These are phyloP conservation scores for Dionaea muscipula DNA, from an alignment of 179 eudicot species.

Conservation along the genomic window DNA sequence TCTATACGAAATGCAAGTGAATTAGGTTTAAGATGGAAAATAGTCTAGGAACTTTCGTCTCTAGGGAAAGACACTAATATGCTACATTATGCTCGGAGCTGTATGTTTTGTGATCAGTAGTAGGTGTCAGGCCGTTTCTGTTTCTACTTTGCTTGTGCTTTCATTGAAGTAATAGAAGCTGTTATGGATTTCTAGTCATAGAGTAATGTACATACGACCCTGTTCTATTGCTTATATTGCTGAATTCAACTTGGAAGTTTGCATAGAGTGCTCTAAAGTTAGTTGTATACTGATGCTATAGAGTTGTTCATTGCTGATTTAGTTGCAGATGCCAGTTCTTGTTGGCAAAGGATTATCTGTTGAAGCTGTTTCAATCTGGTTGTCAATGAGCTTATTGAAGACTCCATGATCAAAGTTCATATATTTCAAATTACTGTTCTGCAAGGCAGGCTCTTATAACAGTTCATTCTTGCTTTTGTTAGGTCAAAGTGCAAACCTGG, in stretches of 20 bases:
- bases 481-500: slow-evolving; percentile 94
- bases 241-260: too few species aligned
- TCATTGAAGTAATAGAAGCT: not conserved
- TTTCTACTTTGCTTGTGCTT: not conserved
- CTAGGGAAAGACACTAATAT: too few species aligned
- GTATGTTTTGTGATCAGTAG: too few species aligned
- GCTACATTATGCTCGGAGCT: too few species aligned
- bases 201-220: too few species aligned
- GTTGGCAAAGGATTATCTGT: not conserved
- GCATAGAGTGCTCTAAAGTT: not conserved
- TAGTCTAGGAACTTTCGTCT: too few species aligned
- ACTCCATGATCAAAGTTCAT: not conserved
- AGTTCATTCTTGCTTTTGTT: slow-evolving; percentile 9
- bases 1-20: too few species aligned
- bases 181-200: too few species aligned
- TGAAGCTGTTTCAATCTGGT: not conserved
- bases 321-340: not conserved
- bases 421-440: not conserved
- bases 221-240: too few species aligned
- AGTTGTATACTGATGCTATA: not conserved
- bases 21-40: too few species aligned
- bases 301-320: not conserved
- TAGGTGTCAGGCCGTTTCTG: not conserved
- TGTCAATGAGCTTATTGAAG: not conserved
- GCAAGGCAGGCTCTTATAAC: not conserved